Conservation (phyloP, 1,284 basidiomycete genomes). For the Cerrena zonata region DNA sequence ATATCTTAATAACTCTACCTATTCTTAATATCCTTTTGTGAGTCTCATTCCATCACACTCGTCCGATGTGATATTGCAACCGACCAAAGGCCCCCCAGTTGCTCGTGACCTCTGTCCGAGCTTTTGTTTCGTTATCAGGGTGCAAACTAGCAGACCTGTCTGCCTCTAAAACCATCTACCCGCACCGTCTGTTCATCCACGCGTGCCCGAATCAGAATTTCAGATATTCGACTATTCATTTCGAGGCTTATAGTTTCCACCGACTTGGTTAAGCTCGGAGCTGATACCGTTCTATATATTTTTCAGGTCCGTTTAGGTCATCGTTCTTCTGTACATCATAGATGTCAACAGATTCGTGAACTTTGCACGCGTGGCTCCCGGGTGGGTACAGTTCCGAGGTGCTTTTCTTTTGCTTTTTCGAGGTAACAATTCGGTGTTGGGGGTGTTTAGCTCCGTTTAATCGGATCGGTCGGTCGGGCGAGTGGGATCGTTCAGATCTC, state of each 20-base stretch:
- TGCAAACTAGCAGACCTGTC: too few species aligned
- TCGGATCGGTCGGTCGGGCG: too few species aligned
- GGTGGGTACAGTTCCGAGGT: too few species aligned
- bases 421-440: too few species aligned
- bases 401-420: too few species aligned
- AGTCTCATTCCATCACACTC: not conserved
- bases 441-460: too few species aligned
- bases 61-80: conserved; percentile 2
- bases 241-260: conserved; percentile 1
- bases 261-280: not conserved
- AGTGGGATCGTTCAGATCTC: too few species aligned
- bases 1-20: too few species aligned
- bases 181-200: too few species aligned
- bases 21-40: not conserved
- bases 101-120: not conserved
- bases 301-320: conserved; percentile 11
- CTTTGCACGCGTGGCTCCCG: not conserved
- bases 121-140: not conserved
- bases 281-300: not conserved
- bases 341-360: not conserved
- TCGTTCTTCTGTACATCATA: conserved; percentile 1
- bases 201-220: not conserved
- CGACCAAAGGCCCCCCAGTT: too few species aligned
- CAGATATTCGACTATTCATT: not conserved
- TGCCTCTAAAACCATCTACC: too few species aligned